phyloP scores from a whole-genome alignment of 2,329 filamentous ascomycete genomes.

The Arthroderma sp. region DNA sequence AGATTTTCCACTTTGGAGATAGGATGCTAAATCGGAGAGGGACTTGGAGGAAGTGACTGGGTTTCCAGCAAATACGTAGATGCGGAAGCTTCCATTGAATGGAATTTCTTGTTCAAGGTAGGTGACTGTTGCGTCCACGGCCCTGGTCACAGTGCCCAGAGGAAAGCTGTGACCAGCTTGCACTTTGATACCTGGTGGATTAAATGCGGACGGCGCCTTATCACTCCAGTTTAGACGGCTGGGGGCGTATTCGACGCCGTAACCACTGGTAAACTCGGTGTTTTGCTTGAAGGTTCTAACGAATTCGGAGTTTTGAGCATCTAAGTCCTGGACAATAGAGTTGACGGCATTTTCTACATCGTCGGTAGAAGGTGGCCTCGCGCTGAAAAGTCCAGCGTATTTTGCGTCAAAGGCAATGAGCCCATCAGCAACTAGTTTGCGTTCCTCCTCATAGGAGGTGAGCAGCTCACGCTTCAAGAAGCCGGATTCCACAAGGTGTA shows the following conservation, averaged over 20 bases:
- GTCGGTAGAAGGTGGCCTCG: slow-evolving; percentile 56
- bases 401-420: slow-evolving; percentile 76
- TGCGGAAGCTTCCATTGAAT: slow-evolving; percentile 72
- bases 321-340: slow-evolving; percentile 12
- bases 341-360: slow-evolving; percentile 57
- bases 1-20: slow-evolving; percentile 51
- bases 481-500: slow-evolving; percentile 75
- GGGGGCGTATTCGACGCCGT: slow-evolving; percentile 72
- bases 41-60: slow-evolving; percentile 48
- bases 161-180: slow-evolving; percentile 62
- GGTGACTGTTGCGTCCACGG: slow-evolving; percentile 78
- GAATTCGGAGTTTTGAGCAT: slow-evolving; percentile 48
- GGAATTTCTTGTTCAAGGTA: slow-evolving; percentile 84
- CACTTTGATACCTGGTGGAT: slow-evolving; percentile 52
- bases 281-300: slow-evolving; percentile 80
- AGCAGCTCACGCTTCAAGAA: slow-evolving; percentile 65
- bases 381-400: slow-evolving; percentile 82
- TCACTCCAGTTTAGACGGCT: slow-evolving; percentile 80
- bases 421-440: slow-evolving; percentile 70
- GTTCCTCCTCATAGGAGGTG: slow-evolving; percentile 74
- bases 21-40: slow-evolving; percentile 54
- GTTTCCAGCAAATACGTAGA: slow-evolving; percentile 74
- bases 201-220: slow-evolving; percentile 56
- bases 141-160: slow-evolving; percentile 69
- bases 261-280: slow-evolving; percentile 86